These are phyloP conservation scores for Chrysoporthe deuterocubensis DNA, from an alignment of 2,329 filamentous ascomycete species.

Conservation along the genomic window DNA sequence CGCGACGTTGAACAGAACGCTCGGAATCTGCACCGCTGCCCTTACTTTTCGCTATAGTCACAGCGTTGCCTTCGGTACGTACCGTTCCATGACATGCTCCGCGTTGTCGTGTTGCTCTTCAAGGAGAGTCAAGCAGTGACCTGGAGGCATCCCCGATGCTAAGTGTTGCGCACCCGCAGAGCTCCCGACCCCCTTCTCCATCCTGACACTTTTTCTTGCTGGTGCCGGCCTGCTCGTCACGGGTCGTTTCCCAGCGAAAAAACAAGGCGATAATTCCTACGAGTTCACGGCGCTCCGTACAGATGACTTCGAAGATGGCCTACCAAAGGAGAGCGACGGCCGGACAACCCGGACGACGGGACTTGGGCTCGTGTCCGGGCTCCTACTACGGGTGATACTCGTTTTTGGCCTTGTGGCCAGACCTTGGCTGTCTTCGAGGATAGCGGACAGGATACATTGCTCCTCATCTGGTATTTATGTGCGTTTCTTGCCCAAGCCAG, in stretches of 20 bases:
- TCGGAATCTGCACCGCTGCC: background rate
- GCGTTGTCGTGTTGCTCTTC: background rate
- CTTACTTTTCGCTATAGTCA: slow-evolving; percentile 2
- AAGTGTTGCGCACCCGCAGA: background rate
- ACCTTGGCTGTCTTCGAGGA: background rate
- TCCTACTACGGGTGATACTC: background rate
- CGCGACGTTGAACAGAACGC: background rate
- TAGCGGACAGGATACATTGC: slow-evolving; percentile 12
- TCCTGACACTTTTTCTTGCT: background rate
- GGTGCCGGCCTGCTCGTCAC: background rate
- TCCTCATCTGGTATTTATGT: slow-evolving; percentile 3
- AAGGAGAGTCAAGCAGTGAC: background rate
- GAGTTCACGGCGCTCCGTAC: slow-evolving; percentile 9
- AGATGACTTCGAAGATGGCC: slow-evolving; percentile 1
- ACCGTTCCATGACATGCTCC: background rate
- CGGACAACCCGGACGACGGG: too few species aligned
- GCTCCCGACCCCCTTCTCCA: slow-evolving; percentile 3
- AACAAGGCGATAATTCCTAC: background rate
- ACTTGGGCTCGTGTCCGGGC: background rate
- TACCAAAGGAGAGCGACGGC: background rate
- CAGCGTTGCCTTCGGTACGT: slow-evolving; percentile 8
- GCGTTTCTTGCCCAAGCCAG: background rate
- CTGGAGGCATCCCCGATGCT: background rate
- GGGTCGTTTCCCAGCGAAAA: background rate
- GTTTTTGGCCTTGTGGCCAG: background rate